phyloP scores from a whole-genome alignment of 768 basidiomycete species.

The Galerina sulciceps region DNA sequence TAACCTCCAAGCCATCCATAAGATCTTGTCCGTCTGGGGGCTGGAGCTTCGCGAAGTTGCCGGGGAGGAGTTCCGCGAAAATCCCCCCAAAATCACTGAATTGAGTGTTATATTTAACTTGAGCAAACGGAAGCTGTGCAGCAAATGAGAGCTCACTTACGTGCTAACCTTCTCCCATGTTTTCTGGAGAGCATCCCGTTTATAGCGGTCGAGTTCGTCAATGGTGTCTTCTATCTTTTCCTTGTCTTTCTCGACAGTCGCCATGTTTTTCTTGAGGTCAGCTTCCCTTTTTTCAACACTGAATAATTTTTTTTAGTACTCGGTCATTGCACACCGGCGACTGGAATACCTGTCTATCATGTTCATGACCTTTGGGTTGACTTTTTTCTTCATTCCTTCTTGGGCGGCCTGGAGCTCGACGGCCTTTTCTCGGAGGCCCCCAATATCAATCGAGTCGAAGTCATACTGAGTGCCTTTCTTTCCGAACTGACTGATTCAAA shows the following conservation, averaged over 20 bases:
- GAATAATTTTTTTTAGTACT: neutral
- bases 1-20: constrained; percentile 96
- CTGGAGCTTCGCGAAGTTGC: constrained; percentile 94
- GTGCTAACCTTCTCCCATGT: constrained; percentile 96
- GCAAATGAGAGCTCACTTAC: constrained; percentile 50
- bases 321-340: neutral
- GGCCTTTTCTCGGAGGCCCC: constrained; percentile 61
- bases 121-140: neutral
- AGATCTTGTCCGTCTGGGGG: constrained; percentile 94
- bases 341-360: constrained; percentile 85
- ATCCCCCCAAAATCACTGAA: constrained; percentile 93
- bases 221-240: constrained; percentile 95
- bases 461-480: constrained; percentile 82
- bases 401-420: constrained; percentile 77
- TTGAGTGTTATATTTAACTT: neutral
- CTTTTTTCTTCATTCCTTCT: constrained; percentile 90
- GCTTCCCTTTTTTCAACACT: constrained; percentile 95
- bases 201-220: constrained; percentile 90
- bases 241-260: constrained; percentile 89
- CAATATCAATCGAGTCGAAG: constrained; percentile 70
- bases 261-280: constrained; percentile 85
- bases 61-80: constrained; percentile 93
- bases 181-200: constrained; percentile 89
- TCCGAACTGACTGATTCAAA: constrained; percentile 72
- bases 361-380: constrained; percentile 93